Base-by-base conservation (phyloP, 345 rosid species). In the Adansonia digitata region DNA sequence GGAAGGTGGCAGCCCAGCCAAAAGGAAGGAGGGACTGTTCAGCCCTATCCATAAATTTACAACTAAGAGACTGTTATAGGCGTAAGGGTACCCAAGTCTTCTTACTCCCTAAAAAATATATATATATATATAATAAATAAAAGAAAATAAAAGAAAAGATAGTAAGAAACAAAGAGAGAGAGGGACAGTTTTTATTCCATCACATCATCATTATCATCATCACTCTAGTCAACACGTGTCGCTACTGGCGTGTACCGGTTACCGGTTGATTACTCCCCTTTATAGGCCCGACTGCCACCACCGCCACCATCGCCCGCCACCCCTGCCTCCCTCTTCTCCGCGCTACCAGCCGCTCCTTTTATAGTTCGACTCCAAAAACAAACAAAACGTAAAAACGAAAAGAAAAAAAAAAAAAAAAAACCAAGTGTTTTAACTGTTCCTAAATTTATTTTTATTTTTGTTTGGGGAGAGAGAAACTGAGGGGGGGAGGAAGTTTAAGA, bases 211-310 rank as follows among this genome's bases (percentile, higher is more conserved):
- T 49, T 7, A 49, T 49, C 14, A 48, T 8, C 12, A 4, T 60
- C 35, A 15, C 64, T 29, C 60, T 67, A 67, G 60, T 77, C 86
- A 84, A 80, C 87, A 86, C 83, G 89, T 84, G 84, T 82, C 75
- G 0, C 4, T 14, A 75, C 85, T 70, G 81, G 73, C 39, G 26
- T 24, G 70, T 2, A 66, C 77, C 74, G 70, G 83, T 81, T 64
- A 29, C 82, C 71, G 74, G 87, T 69, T 64, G 18, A 20, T n/a
- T 10, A 39, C 49, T 27, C 35, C 39, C 24, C 29, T 7, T 4
- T 0, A 55, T 27, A 69, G 77, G 57, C 24, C 80, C 80, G 72
- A 77, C 76, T 37, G 64, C 60, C 42, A 53, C 76, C 72, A 53
- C 76, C 42, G 13, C 45, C 65, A 5, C 13, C 63, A 14, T 13